Evolutionary conservation across 225 moss, liverwort and hornwort species (phyloP), one percentile per base, ranked within the genome.

Genomic region (Pleurozium schreberi): DNA sequence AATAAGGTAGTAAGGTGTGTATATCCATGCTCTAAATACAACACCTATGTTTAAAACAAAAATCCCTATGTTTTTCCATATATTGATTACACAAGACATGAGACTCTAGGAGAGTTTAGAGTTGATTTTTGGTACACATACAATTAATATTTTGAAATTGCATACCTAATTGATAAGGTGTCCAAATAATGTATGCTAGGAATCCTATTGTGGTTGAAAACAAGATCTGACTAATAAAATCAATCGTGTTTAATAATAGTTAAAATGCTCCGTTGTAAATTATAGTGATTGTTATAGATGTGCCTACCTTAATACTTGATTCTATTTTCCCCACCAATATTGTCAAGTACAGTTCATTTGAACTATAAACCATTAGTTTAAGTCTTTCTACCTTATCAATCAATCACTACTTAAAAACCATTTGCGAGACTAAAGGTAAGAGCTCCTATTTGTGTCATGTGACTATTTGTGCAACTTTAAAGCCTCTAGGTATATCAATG

Each of bases 371-470:
- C 21, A 21, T 50, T 8, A 57, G 8, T 50, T 52, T 1, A 34
- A 34, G 3, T 34, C 34, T 34, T 52, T 52, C 5, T 52, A 21
- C 21, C 5, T 52, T 52, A 75, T 34, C 3, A 76, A 52, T 3
- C 23, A 52, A 36, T 21, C 5, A 50, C 34, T 1, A 76, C 1
- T 21, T 76, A 9, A 22, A 34, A 49, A 11, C 0, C 8, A 12
- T 8, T 0, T 50, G 0, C 1, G 3, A 0, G 3, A 13, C 3
- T 34, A 5, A 52, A 12, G 2, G 13, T 19, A 21, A 76, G 1
- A 21, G 5, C 3, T 5, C 8, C 5, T 34, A 5, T 36, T 76
- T 52, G 8, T 8, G 14, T 76, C 13, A 50, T 12, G 5, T 34
- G 10, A 6, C 4, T 8, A 21, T 22, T 21, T 75, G 20, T 75